Percentiles rank a stretch among this genome's conserved stretches.
Conservation (phyloP, 345 rosid species). For the Eucalyptus viminalis region DNA sequence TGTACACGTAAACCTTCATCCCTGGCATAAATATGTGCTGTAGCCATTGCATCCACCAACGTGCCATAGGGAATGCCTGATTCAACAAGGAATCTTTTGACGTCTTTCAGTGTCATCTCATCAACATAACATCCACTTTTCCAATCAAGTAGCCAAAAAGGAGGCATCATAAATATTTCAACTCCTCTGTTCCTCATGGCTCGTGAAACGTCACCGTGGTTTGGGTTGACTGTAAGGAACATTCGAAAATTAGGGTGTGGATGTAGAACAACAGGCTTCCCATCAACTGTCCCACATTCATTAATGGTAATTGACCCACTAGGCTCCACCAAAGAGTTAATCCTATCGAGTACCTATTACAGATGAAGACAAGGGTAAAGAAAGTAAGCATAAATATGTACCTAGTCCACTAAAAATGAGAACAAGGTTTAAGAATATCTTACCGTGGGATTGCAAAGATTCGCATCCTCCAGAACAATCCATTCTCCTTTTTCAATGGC, state of each 20-base stretch:
- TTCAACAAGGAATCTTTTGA: slow-evolving; percentile 52
- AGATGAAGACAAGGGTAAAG: background rate
- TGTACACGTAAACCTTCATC: slow-evolving; percentile 31
- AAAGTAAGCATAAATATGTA: background rate
- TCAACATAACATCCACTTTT: slow-evolving; percentile 15
- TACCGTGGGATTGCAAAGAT: slow-evolving; percentile 98
- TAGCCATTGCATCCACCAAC: slow-evolving; percentile 73
- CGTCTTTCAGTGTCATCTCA: slow-evolving; percentile 49
- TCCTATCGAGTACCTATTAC: slow-evolving; percentile 86
- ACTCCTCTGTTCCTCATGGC: slow-evolving; percentile 99
- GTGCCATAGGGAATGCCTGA: slow-evolving; percentile 59
- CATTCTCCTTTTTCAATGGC: slow-evolving; percentile 97
- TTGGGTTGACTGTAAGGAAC: slow-evolving; percentile 84
- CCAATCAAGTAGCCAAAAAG: slow-evolving; percentile 63
- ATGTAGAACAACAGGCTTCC: slow-evolving; percentile 61
- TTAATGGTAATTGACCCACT: slow-evolving; percentile 79
- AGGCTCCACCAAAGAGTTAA: slow-evolving; percentile 92
- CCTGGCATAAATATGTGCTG: slow-evolving; percentile 70
- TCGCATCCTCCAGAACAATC: slow-evolving; percentile 87
- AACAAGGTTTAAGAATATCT: background rate
- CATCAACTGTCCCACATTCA: slow-evolving; percentile 86
- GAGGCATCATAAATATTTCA: slow-evolving; percentile 89
- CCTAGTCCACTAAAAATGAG: background rate
- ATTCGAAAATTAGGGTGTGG: slow-evolving; percentile 85
- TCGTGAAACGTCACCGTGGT: slow-evolving; percentile 83